Percentiles rank a stretch among this genome's conserved stretches.
Evolutionary conservation across 768 basidiomycete genomes (phyloP).

Genomic region (Tricholoma sp.): DNA sequence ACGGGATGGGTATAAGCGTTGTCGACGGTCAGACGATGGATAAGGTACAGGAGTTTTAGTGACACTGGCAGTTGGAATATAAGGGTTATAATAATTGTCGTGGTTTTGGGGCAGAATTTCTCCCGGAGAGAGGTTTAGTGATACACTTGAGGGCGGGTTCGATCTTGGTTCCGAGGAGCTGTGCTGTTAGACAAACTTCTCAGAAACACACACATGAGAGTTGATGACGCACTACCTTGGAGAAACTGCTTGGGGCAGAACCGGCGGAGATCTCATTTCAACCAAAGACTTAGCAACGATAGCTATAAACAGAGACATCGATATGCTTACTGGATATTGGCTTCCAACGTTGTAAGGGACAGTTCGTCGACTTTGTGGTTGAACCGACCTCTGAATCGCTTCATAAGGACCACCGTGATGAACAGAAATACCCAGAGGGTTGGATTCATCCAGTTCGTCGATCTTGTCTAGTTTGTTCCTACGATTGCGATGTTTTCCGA

Average conservation of each 20-base stretch:
- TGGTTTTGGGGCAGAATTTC: constrained; percentile 47
- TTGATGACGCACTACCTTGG: not conserved
- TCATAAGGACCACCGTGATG: constrained; percentile 80
- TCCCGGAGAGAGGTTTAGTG: constrained; percentile 49
- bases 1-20: not conserved
- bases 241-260: not conserved
- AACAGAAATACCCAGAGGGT: constrained; percentile 55
- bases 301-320: not conserved
- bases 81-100: constrained; percentile 14
- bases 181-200: not conserved
- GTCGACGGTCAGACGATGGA: not conserved
- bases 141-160: constrained; percentile 28
- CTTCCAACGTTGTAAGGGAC: constrained; percentile 21
- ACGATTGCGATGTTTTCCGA: constrained; percentile 12
- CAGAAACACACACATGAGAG: not conserved
- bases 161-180: not conserved
- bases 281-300: constrained; percentile 3
- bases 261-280: not conserved
- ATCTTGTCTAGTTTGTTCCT: constrained; percentile 55
- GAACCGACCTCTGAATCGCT: constrained; percentile 36
- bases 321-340: constrained; percentile 12
- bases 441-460: constrained; percentile 75
- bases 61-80: not conserved
- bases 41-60: not conserved
- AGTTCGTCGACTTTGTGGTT: constrained; percentile 15